Percentiles rank a stretch among this genome's conserved stretches.
These are phyloP conservation scores for Bipolaris oryzae DNA, from an alignment of 2,329 filamentous ascomycete species.

Conservation along the genomic window DNA sequence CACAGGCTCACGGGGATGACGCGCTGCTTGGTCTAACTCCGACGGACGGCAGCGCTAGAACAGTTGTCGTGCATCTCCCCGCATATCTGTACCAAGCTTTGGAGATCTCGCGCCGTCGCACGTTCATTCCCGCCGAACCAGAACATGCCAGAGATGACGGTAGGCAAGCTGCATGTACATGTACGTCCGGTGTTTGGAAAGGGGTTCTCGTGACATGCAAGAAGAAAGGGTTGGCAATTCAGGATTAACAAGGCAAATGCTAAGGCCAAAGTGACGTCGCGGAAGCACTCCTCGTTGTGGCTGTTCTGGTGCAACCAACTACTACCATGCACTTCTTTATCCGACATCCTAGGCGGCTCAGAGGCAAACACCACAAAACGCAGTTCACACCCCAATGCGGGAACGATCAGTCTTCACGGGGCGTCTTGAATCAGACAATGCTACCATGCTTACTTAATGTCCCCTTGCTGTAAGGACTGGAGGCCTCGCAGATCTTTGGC, in stretches of 20 bases:
- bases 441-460: conserved; percentile 5
- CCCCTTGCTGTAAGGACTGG: not conserved
- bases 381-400: not conserved
- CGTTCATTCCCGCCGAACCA: conserved; percentile 7
- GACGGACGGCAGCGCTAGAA: conserved; percentile 4
- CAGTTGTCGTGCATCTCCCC: conserved; percentile 9
- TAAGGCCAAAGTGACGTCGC: conserved; percentile 1
- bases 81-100: conserved; percentile 10
- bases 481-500: conserved; percentile 5
- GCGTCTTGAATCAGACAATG: conserved; percentile 1
- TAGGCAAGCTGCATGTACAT: conserved; percentile 8
- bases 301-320: too few species aligned
- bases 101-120: conserved; percentile 10
- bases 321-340: not conserved
- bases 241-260: not conserved
- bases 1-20: conserved; percentile 11
- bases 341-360: not conserved
- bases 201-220: conserved; percentile 6
- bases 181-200: conserved; percentile 3
- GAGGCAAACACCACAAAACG: not conserved
- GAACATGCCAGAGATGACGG: conserved; percentile 1
- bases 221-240: not conserved
- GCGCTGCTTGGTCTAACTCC: conserved; percentile 6
- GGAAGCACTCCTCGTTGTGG: too few species aligned
- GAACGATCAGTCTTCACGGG: not conserved